Evolutionary conservation across 2,329 filamentous ascomycete genomes (phyloP), one percentile per base, ranked within the genome.

Genomic region (Paracoccidioides brasiliensis): DNA sequence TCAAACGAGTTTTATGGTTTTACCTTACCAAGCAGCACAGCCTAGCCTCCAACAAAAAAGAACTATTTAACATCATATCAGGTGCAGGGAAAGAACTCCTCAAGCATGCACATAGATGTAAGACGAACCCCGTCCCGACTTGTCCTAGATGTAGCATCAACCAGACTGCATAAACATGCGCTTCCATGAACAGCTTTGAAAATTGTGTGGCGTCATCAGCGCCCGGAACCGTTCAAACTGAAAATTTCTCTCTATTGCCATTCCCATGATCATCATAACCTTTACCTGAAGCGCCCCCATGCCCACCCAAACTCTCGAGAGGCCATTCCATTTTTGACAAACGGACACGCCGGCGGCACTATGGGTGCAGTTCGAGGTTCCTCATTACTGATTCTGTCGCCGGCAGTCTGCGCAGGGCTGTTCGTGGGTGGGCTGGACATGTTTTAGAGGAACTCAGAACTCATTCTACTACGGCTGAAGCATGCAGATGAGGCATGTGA

Each of bases 91-190:
- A 33, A 15, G 15, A 55, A 22, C 37, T 2, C 22, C 2, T 28
- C 28, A 37, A 14, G n/a, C 46, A 64, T 71, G 57, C 67, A 79
- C 77, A 66, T 22, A 22, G 22, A 2, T 80, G 77, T 28, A 81
- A 67, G 33, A 79, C 63, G 52, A 78, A 75, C 1, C 76, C 78
- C 33, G 70, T 66, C 5, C 61, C 63, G 10, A 80, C 75, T 1
- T 1, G 78, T 81, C 58, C 80, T 75, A 7, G 75, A 74, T 7
- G 79, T 78, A 14, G 78, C 78, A 69, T 76, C n/a, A 81, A 14
- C 76, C 77, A 37, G 78, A 74, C 64, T 81, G 79, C 75, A 60
- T 76, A 80, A 4, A 80, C 77, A 67, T 81, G 78, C 1, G n/a
- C 78, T 78, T 10, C 78, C 78, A 64, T 79, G 80, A 0, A 77